Conservation (phyloP, 2,329 filamentous ascomycete genomes). For the Penicillium sp. region DNA sequence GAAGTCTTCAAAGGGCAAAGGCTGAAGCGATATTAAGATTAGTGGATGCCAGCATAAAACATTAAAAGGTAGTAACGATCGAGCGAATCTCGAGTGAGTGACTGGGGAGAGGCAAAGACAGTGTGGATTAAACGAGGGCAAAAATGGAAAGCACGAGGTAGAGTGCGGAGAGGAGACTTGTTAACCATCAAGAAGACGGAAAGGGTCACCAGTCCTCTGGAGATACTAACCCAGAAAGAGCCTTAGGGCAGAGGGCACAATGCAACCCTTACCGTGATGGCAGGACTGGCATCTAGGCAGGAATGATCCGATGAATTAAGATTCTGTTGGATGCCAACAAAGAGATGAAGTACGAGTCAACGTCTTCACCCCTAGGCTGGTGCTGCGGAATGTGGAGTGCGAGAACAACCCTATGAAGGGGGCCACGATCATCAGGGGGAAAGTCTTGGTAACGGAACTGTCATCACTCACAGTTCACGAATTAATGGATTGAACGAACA, state of each 20-base stretch:
- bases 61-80: slow-evolving; percentile 11
- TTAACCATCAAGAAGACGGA: slow-evolving; percentile 14
- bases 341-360: slow-evolving; percentile 47
- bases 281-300: slow-evolving; percentile 46
- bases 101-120: slow-evolving; percentile 6
- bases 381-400: slow-evolving; percentile 40
- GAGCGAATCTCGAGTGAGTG: neutral
- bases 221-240: slow-evolving; percentile 43
- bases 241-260: slow-evolving; percentile 40
- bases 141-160: slow-evolving; percentile 6
- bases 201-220: slow-evolving; percentile 26
- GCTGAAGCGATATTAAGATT: slow-evolving; percentile 34
- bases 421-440: slow-evolving; percentile 38
- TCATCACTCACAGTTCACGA: slow-evolving; percentile 35
- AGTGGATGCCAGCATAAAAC: slow-evolving; percentile 18
- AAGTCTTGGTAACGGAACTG: slow-evolving; percentile 29
- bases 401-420: slow-evolving; percentile 40
- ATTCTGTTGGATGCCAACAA: slow-evolving; percentile 36
- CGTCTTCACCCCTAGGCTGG: slow-evolving; percentile 44
- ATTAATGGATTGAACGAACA: slow-evolving; percentile 27
- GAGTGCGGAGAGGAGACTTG: slow-evolving; percentile 15
- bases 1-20: slow-evolving; percentile 31
- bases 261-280: slow-evolving; percentile 44
- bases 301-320: slow-evolving; percentile 41
- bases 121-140: slow-evolving; percentile 3